Evolutionary conservation across 139 green algal genomes (phyloP).

Genomic region (Bryopsis sp.): DNA sequence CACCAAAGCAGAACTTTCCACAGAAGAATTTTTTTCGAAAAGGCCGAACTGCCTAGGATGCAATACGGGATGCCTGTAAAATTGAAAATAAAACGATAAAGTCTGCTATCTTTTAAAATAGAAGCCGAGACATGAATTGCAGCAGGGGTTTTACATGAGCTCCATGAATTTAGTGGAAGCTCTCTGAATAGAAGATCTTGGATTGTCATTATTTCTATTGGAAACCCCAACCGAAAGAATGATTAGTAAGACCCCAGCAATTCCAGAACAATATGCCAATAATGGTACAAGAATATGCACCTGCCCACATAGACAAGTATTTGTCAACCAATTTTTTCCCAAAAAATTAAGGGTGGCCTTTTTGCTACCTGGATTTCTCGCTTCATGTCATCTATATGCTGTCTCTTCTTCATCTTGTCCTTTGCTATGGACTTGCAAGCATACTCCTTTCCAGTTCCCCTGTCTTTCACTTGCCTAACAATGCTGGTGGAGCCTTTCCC

Average conservation of each 20-base stretch:
- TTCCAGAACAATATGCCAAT: too few species aligned
- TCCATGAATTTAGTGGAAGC: too few species aligned
- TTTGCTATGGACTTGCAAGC: conserved; percentile 72
- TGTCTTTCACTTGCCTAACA: conserved; percentile 12
- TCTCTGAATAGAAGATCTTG: too few species aligned
- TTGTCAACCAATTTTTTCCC: too few species aligned
- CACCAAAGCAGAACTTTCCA: too few species aligned
- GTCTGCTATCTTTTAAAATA: background rate
- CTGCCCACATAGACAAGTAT: too few species aligned
- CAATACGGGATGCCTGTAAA: background rate
- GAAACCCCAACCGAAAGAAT: too few species aligned
- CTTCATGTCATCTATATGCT: conserved; percentile 29
- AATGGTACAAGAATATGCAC: too few species aligned
- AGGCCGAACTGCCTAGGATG: background rate
- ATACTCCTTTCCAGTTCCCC: conserved; percentile 23
- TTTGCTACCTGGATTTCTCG: conserved; percentile 21
- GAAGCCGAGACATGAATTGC: too few species aligned
- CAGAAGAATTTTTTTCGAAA: background rate
- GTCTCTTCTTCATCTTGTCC: conserved; percentile 26
- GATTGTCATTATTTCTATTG: too few species aligned
- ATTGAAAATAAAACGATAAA: background rate
- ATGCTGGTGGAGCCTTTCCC: conserved; percentile 9
- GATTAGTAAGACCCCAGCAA: too few species aligned
- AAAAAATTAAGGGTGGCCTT: background rate
- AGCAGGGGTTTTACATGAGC: too few species aligned